Evolutionary conservation across 345 rosid genomes (phyloP).

Genomic region (Salix arbutifolia): DNA sequence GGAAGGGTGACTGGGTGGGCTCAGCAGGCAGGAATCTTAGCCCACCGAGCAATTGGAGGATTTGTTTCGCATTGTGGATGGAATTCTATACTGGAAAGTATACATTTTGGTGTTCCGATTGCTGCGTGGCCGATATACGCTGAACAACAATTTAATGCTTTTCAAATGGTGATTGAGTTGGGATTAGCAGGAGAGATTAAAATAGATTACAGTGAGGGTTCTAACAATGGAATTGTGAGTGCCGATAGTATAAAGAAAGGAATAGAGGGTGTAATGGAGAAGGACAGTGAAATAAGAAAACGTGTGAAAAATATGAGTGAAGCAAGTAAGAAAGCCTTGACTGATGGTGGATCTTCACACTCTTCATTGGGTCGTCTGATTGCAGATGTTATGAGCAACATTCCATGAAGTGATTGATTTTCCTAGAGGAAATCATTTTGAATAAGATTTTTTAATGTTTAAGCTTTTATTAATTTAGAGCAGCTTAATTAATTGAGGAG

Average conservation of each 20-base stretch:
- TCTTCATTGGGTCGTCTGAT: background rate
- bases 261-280: background rate
- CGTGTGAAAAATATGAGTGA: background rate
- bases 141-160: conserved; percentile 7
- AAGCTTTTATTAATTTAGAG: too few species aligned
- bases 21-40: conserved; percentile 8
- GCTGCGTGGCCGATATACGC: conserved; percentile 5
- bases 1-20: conserved; percentile 14
- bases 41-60: conserved; percentile 13
- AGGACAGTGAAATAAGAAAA: background rate
- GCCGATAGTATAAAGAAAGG: background rate
- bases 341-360: conserved; percentile 4
- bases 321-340: background rate
- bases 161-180: background rate
- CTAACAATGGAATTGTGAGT: background rate
- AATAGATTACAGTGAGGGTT: background rate
- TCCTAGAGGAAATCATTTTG: too few species aligned
- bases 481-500: too few species aligned
- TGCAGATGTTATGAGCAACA: too few species aligned
- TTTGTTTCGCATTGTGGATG: conserved; percentile 21
- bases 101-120: conserved; percentile 10
- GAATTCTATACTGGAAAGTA: conserved; percentile 11
- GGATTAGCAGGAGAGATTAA: background rate
- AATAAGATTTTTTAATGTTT: too few species aligned
- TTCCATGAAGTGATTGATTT: too few species aligned